Percentiles rank a stretch among this genome's conserved stretches.
Conservation (phyloP, 2,329 filamentous ascomycete species). For the Coniella lustricola region DNA sequence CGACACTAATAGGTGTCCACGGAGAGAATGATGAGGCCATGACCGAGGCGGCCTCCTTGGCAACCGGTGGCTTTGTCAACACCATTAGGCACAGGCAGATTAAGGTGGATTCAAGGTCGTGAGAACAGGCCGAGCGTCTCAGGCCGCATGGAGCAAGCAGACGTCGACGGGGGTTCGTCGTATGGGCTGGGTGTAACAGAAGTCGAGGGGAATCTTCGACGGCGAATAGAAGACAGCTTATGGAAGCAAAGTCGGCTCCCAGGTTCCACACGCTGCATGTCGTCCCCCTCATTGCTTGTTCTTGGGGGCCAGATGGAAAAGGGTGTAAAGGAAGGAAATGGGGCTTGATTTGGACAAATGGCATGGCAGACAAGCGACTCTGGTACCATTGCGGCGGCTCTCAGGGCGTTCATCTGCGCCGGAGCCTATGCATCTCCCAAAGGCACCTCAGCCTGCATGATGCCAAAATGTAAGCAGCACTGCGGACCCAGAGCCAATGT, state of each 20-base stretch:
- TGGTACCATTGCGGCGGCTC: background rate
- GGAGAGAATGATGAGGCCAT: too few species aligned
- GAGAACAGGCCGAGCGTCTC: background rate
- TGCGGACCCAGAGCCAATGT: background rate
- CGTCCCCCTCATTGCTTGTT: too few species aligned
- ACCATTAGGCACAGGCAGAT: too few species aligned
- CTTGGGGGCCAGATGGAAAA: background rate
- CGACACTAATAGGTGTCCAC: too few species aligned
- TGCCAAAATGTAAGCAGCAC: background rate
- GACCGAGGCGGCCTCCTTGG: too few species aligned
- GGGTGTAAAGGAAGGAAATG: too few species aligned
- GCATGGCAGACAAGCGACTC: background rate
- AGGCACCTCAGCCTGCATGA: background rate
- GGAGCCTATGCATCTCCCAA: background rate
- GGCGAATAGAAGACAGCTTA: background rate
- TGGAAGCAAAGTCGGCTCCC: background rate
- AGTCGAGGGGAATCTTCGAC: background rate
- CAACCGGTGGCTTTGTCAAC: too few species aligned
- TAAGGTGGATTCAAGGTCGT: too few species aligned
- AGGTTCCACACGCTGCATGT: background rate
- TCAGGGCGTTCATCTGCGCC: conserved; percentile 8
- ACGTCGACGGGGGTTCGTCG: background rate
- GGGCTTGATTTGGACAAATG: background rate
- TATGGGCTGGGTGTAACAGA: background rate
- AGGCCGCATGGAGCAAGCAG: background rate